Evolutionary conservation across 352 stramenopile species (phyloP), one percentile per base, ranked within the genome.

Genomic region (Proteromonas lacertae): DNA sequence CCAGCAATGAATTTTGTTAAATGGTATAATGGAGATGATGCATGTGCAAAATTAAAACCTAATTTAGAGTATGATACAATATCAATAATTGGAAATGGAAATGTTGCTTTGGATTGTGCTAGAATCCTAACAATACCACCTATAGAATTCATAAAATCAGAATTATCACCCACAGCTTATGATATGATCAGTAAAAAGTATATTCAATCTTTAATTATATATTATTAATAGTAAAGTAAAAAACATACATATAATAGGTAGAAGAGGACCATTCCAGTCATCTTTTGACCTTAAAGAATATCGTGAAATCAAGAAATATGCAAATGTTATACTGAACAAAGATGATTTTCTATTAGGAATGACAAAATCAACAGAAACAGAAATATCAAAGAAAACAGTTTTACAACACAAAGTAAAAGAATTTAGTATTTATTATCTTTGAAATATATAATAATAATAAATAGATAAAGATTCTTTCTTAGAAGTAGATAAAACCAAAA

Each of bases 11-110:
- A 71, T 40, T 95, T 96, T 50, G 82, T 97, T 9, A 82, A 86
- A 51, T 97, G 81, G 82, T 95, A 96, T 62, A 97, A 97, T 47
- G 80, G 75, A 10, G 80, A 96, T 59, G 77, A 77, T 5, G 60
- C 82, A 4, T 91, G 80, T 55, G 56, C 64, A 29, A 56, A 83
- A 36, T 42, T 92, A 23, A 50, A 62, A 12, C 36, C 66, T 10
- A 40, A 56, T n/a, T 54, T 73, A n/a, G 12, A 32, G 5, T 26
- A 34, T 2, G 35, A 46, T 23, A 25, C 61, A 13, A 75, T 78
- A 1, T 79, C 90, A n/a, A 69, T 96, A 16, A 62, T 96, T 46
- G 82, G 81, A 3, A 70, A 94, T 40, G 84, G 84, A 17, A 95
- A 96, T 50, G 81, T 96, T 12, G 80, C 80, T 0, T 58, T 96